Evolutionary conservation across 768 basidiomycete genomes (phyloP).

Genomic region (Chiua virens): DNA sequence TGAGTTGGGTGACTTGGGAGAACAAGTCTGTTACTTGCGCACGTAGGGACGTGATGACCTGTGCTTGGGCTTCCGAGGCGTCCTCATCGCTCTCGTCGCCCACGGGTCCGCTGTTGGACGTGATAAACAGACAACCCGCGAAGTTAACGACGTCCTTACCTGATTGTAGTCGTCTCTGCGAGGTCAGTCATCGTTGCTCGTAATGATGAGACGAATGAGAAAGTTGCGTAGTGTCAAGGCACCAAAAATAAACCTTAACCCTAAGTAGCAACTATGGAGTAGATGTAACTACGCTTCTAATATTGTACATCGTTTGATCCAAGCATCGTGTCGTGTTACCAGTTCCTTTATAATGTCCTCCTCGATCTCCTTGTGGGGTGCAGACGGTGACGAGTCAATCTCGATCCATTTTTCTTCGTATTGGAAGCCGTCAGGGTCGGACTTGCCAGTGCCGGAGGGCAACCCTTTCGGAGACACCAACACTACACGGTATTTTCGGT

Average conservation of each 20-base stretch:
- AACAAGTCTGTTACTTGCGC: constrained; percentile 83
- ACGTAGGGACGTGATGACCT: constrained; percentile 80
- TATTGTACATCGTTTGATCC: constrained; percentile 45
- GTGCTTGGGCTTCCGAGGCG: constrained; percentile 68
- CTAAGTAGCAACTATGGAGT: background rate
- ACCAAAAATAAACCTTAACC: constrained; percentile 19
- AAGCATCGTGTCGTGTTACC: constrained; percentile 67
- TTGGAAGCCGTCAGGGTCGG: constrained; percentile 20
- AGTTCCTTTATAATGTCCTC: constrained; percentile 84
- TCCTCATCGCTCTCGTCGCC: constrained; percentile 29
- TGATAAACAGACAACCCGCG: constrained; percentile 2
- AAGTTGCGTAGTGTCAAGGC: background rate
- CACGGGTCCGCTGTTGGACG: background rate
- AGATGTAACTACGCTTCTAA: background rate
- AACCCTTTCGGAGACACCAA: constrained; percentile 64
- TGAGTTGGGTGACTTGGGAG: constrained; percentile 87
- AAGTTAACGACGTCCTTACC: constrained; percentile 11
- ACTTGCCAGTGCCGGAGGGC: constrained; percentile 7
- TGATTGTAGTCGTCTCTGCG: constrained; percentile 4
- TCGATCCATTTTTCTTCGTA: constrained; percentile 66
- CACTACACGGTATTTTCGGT: constrained; percentile 89
- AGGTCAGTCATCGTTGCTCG: constrained; percentile 12
- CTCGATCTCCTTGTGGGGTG: constrained; percentile 77
- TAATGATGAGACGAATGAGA: background rate
- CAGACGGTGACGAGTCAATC: constrained; percentile 45